Base-by-base conservation (phyloP, 164 flowering plant species). In the Hamamelis virginiana region DNA sequence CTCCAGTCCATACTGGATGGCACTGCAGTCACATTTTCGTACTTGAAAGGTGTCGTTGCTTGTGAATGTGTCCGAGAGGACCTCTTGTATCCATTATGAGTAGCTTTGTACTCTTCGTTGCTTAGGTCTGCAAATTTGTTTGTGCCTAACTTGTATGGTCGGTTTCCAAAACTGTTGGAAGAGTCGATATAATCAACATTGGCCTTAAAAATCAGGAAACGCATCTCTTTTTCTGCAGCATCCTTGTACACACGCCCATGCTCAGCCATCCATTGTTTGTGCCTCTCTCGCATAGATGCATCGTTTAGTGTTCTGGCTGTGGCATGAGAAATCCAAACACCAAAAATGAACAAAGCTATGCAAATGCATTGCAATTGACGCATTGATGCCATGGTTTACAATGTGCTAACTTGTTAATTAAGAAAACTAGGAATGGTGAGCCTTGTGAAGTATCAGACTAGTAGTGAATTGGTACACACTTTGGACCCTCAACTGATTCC, bases 51-150 rank as follows among this genome's bases (percentile, higher is more conserved):
- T 3, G 38, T 19, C 19, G 14, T 9, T 27, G 46, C 0, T 14
- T 15, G 5, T 10, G 15, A 13, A 5, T 6, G 8, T 46, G 19
- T 38, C 55, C 13, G 8, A 25, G 59, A 6, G 14, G 41, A 8
- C 9, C 13, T 28, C 21, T 53, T 52, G 14, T 26, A 65, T 12
- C 59, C 69, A 5, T 55, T 66, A 16, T 23, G 45, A n/a, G 43
- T 21, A 33, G 48, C 69, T 22, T 28, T 53, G 69, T 53, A 53
- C 26, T 66, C 69, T n/a, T 66, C 50, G 13, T 14, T 53, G 11
- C 61, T 66, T 33, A 2, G 52, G 64, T 69, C 71, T 59, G 71
- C 65, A 59, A 69, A 69, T 23, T 26, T 22, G 38, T 69, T 69
- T 33, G 21, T 38, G n/a, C 53, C 22, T 12, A 59, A 53, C 64